Conservation (phyloP, 2,329 filamentous ascomycete genomes). For the Penicillium capsulatum region DNA sequence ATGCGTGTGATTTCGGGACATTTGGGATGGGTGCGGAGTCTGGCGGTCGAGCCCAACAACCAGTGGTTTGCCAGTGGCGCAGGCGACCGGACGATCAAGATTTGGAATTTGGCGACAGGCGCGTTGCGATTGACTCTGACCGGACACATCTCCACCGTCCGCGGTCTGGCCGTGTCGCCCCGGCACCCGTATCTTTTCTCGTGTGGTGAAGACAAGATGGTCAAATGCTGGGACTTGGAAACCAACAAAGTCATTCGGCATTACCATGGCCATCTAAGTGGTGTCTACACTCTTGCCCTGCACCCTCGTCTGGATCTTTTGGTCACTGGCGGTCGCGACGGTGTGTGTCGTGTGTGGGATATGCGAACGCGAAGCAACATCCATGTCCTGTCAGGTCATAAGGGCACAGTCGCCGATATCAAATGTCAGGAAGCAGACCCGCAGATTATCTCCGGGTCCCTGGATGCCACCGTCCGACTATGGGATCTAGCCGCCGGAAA, state of each 20-base stretch:
- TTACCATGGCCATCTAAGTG: constrained; percentile 94
- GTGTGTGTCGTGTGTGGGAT: constrained; percentile 94
- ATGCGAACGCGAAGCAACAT: constrained; percentile 96
- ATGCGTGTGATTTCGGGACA: constrained; percentile 97
- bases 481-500: constrained; percentile 98
- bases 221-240: constrained; percentile 99
- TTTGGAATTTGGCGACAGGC: constrained; percentile 92
- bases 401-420: constrained; percentile 80
- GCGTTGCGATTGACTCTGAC: constrained; percentile 81
- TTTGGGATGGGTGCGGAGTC: constrained; percentile 83
- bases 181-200: constrained; percentile 96
- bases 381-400: constrained; percentile 88
- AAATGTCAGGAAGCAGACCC: constrained; percentile 95
- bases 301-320: constrained; percentile 93
- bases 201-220: constrained; percentile 98
- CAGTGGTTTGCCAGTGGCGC: constrained; percentile 96
- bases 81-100: constrained; percentile 95
- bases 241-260: constrained; percentile 99
- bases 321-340: constrained; percentile 90
- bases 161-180: constrained; percentile 85
- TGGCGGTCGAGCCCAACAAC: constrained; percentile 93
- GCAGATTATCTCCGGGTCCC: constrained; percentile 87
- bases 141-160: constrained; percentile 89
- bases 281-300: constrained; percentile 88
- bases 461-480: constrained; percentile 84